These are phyloP conservation scores for Macrocybe gigantea DNA, from an alignment of 768 basidiomycete genomes.

Conservation along the genomic window DNA sequence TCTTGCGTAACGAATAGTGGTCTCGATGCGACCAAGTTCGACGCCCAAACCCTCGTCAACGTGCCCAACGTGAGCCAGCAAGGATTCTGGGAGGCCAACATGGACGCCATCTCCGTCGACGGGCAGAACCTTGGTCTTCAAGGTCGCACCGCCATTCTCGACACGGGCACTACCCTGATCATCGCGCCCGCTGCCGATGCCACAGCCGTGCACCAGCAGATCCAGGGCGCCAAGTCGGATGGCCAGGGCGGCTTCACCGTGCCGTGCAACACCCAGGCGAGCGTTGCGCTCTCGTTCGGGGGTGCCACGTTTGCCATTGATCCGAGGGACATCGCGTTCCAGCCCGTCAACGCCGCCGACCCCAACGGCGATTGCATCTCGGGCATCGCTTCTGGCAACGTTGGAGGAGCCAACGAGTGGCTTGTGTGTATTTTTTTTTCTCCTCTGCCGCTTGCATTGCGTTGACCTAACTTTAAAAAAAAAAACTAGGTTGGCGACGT, in stretches of 20 bases:
- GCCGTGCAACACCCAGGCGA: conserved; percentile 38
- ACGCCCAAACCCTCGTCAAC: conserved; percentile 48
- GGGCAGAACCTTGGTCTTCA: conserved; percentile 43
- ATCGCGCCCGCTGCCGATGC: conserved; percentile 37
- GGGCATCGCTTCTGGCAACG: conserved; percentile 58
- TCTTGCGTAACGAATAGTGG: conserved; percentile 27
- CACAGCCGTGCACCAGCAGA: conserved; percentile 33
- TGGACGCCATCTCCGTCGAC: conserved; percentile 56
- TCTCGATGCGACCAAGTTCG: conserved; percentile 67
- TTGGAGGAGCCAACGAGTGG: conserved; percentile 62
- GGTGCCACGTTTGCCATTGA: conserved; percentile 49
- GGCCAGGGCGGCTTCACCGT: conserved; percentile 47
- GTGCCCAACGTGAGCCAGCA: conserved; percentile 54
- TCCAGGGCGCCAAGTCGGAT: conserved; percentile 34
- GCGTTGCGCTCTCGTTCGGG: conserved; percentile 43
- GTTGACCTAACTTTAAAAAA: background rate
- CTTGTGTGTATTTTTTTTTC: conserved; percentile 34
- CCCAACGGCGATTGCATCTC: conserved; percentile 64
- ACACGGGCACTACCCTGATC: conserved; percentile 54
- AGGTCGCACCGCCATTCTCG: conserved; percentile 69
- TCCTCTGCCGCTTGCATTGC: background rate
- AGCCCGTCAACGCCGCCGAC: conserved; percentile 39
- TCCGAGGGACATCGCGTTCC: conserved; percentile 57
- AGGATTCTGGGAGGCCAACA: conserved; percentile 78
- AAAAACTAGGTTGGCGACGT: conserved; percentile 56